Evolutionary conservation across 495 filamentous ascomycete species (phyloP), one percentile per base, ranked within the genome.

Genomic region (Penicillium atrosanguineum): DNA sequence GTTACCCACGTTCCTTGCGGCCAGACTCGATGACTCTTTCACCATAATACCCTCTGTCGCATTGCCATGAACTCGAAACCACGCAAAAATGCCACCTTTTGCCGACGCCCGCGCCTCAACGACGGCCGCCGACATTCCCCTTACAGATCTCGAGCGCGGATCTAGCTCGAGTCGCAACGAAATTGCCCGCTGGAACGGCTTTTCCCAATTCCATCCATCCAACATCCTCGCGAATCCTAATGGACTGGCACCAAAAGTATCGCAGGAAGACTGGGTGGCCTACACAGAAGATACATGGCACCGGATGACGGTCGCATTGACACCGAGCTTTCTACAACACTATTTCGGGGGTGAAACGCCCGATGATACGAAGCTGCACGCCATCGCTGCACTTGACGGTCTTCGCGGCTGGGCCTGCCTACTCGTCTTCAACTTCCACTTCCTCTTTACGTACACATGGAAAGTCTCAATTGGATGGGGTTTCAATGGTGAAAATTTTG

Each of bases 361-460:
- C 0, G 50, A 65, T 26, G 61, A 67, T 8, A 40, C 63, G 8
- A 70, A 68, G 46, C 62, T 72, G 7, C 73, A 78, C 57, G 72
- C 69, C 37, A 78, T 76, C 48, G 75, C 74, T 11, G 73, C 71
- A 23, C 66, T 81, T 8, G 78, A 81, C 49, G 78, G 78, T 4
- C 44, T 81, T 49, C 72, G 78, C 48, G 78, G 78, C 50, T 73
- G 73, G 71, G 78, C 78, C 23, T 75, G 74, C 54, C 61, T 81
- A 15, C 67, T 79, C 34, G 78, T 81, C 46, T 80, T 81, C 65
- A 75, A 76, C 45, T 81, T 77, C 57, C 78, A 81, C 53, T 79
- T 79, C 55, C 64, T 78, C 28, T 79, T 78, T 63, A 73, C 71
- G 14, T 79, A 78, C 55, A 76, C 74, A 36, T 75, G 72, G 73